Evolutionary conservation across 2,329 filamentous ascomycete species (phyloP).

Genomic region (Apiospora arundinis): DNA sequence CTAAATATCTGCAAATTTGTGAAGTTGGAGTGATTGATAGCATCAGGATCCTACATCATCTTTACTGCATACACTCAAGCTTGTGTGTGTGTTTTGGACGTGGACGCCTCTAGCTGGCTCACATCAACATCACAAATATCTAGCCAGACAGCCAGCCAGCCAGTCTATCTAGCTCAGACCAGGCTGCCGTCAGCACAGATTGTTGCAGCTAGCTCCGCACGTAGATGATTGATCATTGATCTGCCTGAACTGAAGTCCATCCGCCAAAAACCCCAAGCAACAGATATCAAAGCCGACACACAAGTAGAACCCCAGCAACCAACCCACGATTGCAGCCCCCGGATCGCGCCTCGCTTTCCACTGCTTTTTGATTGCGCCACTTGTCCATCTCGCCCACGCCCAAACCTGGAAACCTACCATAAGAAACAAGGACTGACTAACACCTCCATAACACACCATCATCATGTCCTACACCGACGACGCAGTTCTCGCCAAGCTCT

Average conservation of each 20-base stretch:
- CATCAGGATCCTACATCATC: conserved; percentile 16
- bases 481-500: conserved; percentile 91
- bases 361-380: conserved; percentile 1
- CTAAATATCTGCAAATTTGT: conserved; percentile 14
- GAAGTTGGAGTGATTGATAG: conserved; percentile 11
- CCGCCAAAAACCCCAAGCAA: conserved; percentile 12
- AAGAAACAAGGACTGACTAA: background rate
- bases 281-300: background rate
- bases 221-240: conserved; percentile 22
- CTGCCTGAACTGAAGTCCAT: conserved; percentile 17
- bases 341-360: conserved; percentile 1
- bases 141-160: conserved; percentile 1
- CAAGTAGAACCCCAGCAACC: conserved; percentile 16
- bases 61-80: conserved; percentile 7
- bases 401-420: background rate
- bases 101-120: conserved; percentile 18
- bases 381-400: background rate
- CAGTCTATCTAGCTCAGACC: conserved; percentile 13
- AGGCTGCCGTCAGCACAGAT: conserved; percentile 26
- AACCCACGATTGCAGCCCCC: background rate
- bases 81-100: conserved; percentile 12
- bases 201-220: conserved; percentile 21
- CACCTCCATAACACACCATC: conserved; percentile 19
- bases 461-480: conserved; percentile 95
- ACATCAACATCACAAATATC: conserved; percentile 13